phyloP scores from a whole-genome alignment of 495 filamentous ascomycete genomes.

The Daldinia bambusicola region DNA sequence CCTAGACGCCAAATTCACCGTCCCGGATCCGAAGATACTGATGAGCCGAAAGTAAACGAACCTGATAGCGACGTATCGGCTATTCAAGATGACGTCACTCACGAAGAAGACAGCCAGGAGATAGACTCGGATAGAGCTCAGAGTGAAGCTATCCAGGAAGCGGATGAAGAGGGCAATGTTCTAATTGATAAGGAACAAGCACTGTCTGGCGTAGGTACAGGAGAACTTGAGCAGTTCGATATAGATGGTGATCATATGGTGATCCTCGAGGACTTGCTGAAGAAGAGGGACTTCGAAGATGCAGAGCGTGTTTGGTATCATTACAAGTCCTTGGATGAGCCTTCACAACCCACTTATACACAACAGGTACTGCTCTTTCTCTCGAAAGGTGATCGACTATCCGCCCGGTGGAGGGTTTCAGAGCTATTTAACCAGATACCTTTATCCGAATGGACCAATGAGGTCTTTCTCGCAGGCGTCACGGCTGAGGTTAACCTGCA shows the following conservation, averaged over 20 bases:
- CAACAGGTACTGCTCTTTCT: constrained; percentile 35
- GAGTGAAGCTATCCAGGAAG: neutral
- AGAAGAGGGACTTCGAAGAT: constrained; percentile 15
- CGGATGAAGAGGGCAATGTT: neutral
- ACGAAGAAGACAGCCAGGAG: neutral
- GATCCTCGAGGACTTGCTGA: constrained; percentile 30
- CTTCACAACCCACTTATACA: constrained; percentile 19
- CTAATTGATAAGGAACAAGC: neutral
- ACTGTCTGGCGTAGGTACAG: neutral
- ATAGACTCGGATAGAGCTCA: neutral
- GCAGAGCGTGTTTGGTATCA: constrained; percentile 39
- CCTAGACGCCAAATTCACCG: constrained; percentile 14
- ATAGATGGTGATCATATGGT: neutral
- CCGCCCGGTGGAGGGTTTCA: constrained; percentile 47
- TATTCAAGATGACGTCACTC: neutral
- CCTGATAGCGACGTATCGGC: neutral
- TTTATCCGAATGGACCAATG: constrained; percentile 31
- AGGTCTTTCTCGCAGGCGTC: constrained; percentile 37
- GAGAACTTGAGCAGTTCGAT: neutral
- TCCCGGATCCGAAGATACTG: neutral
- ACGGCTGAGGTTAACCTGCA: constrained; percentile 44
- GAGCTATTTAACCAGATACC: constrained; percentile 43
- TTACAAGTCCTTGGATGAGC: constrained; percentile 35
- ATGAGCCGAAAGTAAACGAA: constrained; percentile 6
- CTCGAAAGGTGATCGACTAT: constrained; percentile 34